Evolutionary conservation across 345 rosid species (phyloP).

Genomic region (Rhodomyrtus tomentosa): DNA sequence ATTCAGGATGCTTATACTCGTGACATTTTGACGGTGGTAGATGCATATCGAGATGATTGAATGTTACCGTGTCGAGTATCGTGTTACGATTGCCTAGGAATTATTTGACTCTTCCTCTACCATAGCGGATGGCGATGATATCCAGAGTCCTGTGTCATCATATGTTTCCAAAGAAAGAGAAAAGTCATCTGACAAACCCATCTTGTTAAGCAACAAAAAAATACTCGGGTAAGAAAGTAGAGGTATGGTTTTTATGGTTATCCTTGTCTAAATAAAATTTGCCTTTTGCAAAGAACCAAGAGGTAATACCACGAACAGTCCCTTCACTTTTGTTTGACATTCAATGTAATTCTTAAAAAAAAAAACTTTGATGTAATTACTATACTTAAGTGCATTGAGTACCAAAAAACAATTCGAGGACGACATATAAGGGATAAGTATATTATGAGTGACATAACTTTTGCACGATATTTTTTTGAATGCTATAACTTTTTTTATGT

Average conservation of each 20-base stretch:
- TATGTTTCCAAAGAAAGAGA: not conserved
- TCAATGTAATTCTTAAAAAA: not conserved
- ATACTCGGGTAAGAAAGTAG: not conserved
- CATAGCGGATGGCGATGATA: slow-evolving; percentile 13
- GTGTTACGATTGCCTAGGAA: slow-evolving; percentile 17
- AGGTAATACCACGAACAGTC: not conserved
- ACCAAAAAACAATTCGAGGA: not conserved
- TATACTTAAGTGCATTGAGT: not conserved
- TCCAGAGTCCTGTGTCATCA: slow-evolving; percentile 19
- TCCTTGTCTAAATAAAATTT: not conserved
- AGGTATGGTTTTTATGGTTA: not conserved
- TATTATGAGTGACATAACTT: no score
- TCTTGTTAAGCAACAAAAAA: not conserved
- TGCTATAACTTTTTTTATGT: no score
- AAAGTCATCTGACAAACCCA: not conserved
- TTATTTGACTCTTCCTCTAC: slow-evolving; percentile 23
- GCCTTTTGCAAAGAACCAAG: not conserved
- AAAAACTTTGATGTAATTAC: not conserved
- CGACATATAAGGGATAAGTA: not conserved
- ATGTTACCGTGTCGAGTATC: slow-evolving; percentile 22
- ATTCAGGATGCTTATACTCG: not conserved
- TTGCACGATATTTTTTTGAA: no score
- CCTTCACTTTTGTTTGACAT: not conserved
- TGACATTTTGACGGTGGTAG: not conserved
- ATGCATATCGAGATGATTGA: not conserved